Evolutionary conservation across 441 rosid species (phyloP), one percentile per base, ranked within the genome.

Genomic region (Adansonia gregorii): DNA sequence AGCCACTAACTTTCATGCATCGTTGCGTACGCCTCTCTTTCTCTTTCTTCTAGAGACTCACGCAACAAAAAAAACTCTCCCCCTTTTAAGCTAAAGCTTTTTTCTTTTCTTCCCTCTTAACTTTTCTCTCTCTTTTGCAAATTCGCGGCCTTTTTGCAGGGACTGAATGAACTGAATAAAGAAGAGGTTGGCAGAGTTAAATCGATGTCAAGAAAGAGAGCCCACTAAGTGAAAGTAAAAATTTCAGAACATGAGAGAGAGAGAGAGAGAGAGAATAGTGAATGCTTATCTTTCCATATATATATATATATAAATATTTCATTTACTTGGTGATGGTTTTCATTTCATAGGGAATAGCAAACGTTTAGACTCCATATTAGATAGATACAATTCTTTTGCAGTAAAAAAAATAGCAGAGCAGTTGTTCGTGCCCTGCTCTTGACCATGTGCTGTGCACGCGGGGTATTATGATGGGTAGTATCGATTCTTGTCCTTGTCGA

Each of bases 401-500:
- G 55, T 22, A 8, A 14, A 41, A 41, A 24, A 52, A 56, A 19
- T 45, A 60, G 66, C 78, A 76, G 46, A 56, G 64, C 31, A 41
- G 5, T 56, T 69, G 51, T 66, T 81, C 11, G 51, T 67, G 35
- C 75, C 72, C 65, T 60, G 67, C 67, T 35, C 77, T 60, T 74
- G 48, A 66, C 76, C 79, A 66, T 78, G 72, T 70, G 79, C 56
- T 64, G 55, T 74, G 56, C 74, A 75, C 71, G 77, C 48, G 55
- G 10, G 27, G 41, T 43, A 49, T 55, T 41, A 48, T 63, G 72
- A 64, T 72, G 67, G 49, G 74, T 24, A 68, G 74, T 19, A 72
- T 73, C 54, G 74, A 80, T 80, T 83, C 78, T 73, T 83, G 43
- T 72, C 67, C 68, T 73, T 24, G 78, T 67, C 52, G 69, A 78